Percentiles rank a stretch among this genome's conserved stretches.
Evolutionary conservation across 176 grass and related monocot species (phyloP).

Genomic region (Calamus simplicifolius): DNA sequence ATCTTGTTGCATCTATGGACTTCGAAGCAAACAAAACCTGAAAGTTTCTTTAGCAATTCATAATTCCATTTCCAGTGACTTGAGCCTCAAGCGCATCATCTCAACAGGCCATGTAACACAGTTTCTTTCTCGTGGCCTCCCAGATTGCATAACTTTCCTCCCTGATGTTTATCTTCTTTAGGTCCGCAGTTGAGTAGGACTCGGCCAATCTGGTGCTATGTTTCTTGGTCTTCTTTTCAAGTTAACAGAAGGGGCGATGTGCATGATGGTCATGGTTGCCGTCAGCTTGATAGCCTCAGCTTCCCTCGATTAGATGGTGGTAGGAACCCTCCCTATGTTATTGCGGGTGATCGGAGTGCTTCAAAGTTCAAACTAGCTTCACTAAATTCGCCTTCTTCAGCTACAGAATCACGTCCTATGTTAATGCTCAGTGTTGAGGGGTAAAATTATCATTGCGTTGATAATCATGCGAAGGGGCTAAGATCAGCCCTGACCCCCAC

Average conservation of each 20-base stretch:
- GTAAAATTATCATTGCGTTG: too few species aligned
- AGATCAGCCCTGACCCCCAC: too few species aligned
- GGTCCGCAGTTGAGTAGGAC: neutral
- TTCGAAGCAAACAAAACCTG: too few species aligned
- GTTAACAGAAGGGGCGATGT: neutral
- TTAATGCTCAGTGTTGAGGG: constrained; percentile 16
- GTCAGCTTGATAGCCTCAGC: neutral
- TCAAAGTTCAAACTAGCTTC: neutral
- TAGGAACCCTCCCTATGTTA: constrained; percentile 7
- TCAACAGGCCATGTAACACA: too few species aligned
- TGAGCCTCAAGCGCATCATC: too few species aligned
- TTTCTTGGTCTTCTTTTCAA: constrained; percentile 14
- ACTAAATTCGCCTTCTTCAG: neutral
- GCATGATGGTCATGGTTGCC: neutral
- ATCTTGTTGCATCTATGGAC: too few species aligned
- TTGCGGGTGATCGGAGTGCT: constrained; percentile 8
- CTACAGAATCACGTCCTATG: constrained; percentile 1
- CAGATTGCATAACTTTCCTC: neutral
- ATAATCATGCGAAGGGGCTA: too few species aligned
- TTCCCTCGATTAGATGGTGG: neutral
- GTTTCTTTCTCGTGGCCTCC: too few species aligned
- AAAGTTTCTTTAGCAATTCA: too few species aligned
- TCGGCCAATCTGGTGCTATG: constrained; percentile 5
- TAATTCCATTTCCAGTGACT: too few species aligned
- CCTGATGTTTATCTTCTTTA: constrained; percentile 20